These are phyloP conservation scores for Eleusine indica DNA, from an alignment of 176 grass and related monocot species.

Conservation along the genomic window DNA sequence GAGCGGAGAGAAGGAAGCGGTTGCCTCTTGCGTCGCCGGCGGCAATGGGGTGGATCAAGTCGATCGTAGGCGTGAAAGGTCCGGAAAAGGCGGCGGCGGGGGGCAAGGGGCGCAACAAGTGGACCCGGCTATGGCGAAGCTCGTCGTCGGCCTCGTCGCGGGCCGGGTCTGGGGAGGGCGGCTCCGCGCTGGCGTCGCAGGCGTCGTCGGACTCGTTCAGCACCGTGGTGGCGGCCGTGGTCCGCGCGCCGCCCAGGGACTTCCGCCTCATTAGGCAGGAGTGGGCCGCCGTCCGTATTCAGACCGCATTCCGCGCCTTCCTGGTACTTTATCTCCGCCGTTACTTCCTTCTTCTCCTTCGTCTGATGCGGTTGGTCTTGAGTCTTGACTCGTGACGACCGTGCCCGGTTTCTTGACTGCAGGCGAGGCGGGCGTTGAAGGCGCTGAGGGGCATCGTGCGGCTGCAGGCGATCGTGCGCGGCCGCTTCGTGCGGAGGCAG, in stretches of 20 bases:
- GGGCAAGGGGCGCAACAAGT: conserved; percentile 49
- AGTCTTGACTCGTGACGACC: background rate
- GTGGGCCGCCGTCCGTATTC: conserved; percentile 73
- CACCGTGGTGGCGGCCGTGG: conserved; percentile 56
- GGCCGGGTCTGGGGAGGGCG: conserved; percentile 30
- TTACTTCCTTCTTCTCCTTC: background rate
- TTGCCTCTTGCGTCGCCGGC: background rate
- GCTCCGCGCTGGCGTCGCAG: conserved; percentile 46
- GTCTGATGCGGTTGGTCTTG: background rate
- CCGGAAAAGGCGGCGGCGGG: conserved; percentile 15
- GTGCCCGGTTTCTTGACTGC: background rate
- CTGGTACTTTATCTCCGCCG: conserved; percentile 35
- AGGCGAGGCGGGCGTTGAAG: conserved; percentile 87
- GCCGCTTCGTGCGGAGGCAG: conserved; percentile 73
- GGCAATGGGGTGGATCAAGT: conserved; percentile 80
- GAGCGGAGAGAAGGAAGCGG: background rate
- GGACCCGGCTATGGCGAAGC: conserved; percentile 63
- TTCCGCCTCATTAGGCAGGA: conserved; percentile 69
- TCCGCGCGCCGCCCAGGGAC: conserved; percentile 62
- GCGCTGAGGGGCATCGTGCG: conserved; percentile 85
- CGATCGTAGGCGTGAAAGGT: conserved; percentile 58
- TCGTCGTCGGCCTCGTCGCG: conserved; percentile 45
- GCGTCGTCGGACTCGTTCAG: conserved; percentile 53
- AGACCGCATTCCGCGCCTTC: conserved; percentile 68
- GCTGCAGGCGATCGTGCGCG: conserved; percentile 88